These are phyloP conservation scores for Echinochloa phyllopogon DNA, from an alignment of 176 grass and related monocot species.

Conservation along the genomic window DNA sequence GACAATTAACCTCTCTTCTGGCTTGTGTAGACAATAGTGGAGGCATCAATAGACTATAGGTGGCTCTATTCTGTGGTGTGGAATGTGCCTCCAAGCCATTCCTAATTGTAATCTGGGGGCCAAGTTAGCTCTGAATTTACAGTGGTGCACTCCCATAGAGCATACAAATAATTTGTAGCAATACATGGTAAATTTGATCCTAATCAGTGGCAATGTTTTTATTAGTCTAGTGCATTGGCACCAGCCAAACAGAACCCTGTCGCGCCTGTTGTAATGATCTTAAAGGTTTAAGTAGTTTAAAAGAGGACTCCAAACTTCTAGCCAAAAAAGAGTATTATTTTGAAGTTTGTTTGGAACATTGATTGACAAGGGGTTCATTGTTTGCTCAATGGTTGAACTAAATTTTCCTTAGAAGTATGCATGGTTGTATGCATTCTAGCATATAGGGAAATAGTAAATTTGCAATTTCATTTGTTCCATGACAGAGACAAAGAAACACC, in stretches of 20 bases:
- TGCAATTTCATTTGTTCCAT: background rate
- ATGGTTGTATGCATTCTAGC: background rate
- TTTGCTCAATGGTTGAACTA: background rate
- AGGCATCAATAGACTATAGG: background rate
- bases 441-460: background rate
- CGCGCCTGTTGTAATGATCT: background rate
- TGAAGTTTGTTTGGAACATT: background rate
- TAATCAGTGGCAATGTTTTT: too few species aligned
- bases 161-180: too few species aligned
- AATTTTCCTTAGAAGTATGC: conserved; percentile 7
- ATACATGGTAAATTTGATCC: too few species aligned
- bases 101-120: background rate
- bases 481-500: background rate
- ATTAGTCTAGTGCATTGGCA: too few species aligned
- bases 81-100: background rate
- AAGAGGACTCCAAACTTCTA: background rate
- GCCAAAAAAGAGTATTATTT: background rate
- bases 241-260: too few species aligned
- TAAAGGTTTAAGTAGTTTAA: conserved; percentile 2
- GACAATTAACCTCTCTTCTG: conserved; percentile 7
- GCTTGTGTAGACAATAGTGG: background rate
- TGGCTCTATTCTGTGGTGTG: background rate
- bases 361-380: background rate
- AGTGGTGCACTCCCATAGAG: too few species aligned
- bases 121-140: too few species aligned